A percentile compares a stretch with the other conserved stretches of the same genome.
These are phyloP conservation scores for Pseudozyma thailandica DNA, from an alignment of 1,284 basidiomycete species.

Conservation along the genomic window DNA sequence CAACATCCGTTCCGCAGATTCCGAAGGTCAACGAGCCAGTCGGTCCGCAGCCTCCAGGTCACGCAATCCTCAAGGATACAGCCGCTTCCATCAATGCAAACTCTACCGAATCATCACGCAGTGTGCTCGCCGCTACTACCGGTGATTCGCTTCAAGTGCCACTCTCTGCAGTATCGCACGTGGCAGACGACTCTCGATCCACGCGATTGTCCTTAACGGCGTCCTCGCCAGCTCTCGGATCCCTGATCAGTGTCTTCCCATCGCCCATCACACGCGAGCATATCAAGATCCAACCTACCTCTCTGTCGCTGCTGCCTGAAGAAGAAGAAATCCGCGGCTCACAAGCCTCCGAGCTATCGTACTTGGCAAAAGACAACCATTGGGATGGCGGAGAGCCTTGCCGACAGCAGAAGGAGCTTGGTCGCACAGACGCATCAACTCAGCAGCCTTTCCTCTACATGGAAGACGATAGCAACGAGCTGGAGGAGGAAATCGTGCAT, in stretches of 20 bases:
- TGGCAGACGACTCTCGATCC: constrained; percentile 3
- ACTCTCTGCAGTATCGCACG: neutral
- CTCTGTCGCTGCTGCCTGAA: neutral
- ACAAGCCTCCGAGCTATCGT: no score
- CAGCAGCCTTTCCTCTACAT: constrained; percentile 31
- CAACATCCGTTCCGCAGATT: constrained; percentile 2
- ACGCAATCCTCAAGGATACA: no score
- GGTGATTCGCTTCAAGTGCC: constrained; percentile 8
- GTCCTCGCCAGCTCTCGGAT: constrained; percentile 33
- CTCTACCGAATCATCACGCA: constrained; percentile 3
- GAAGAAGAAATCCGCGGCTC: no score
- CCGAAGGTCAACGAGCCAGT: neutral
- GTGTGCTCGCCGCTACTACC: neutral
- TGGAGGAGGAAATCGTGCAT: neutral
- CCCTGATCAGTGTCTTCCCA: constrained; percentile 46
- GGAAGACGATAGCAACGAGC: constrained; percentile 14
- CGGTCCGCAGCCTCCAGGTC: neutral
- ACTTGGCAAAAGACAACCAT: constrained; percentile 27
- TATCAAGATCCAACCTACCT: neutral
- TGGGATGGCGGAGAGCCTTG: constrained; percentile 44
- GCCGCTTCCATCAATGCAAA: neutral
- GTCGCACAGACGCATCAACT: constrained; percentile 1
- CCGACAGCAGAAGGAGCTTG: constrained; percentile 5
- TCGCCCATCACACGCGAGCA: constrained; percentile 16
- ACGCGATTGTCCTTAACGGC: constrained; percentile 7